These are phyloP conservation scores for Sugiyamaella pinicola DNA, from an alignment of 1,139 yeast genomes.

Conservation along the genomic window DNA sequence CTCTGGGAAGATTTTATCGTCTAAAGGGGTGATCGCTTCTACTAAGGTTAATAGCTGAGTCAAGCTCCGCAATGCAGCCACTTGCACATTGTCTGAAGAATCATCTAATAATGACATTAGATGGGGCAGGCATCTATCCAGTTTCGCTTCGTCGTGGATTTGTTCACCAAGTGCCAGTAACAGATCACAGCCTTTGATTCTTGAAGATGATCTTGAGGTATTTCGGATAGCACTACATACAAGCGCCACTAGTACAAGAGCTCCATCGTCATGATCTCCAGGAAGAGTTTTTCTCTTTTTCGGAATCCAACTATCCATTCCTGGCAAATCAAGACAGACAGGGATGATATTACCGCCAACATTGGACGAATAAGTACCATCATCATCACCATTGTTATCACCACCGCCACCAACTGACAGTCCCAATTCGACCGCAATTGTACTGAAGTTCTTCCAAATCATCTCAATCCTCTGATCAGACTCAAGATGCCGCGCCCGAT, in stretches of 20 bases:
- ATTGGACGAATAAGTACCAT: conserved; percentile 8
- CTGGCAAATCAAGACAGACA: conserved; percentile 55
- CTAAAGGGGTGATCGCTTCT: conserved; percentile 70
- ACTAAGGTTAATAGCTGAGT: conserved; percentile 64
- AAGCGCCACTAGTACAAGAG: conserved; percentile 64
- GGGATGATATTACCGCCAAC: conserved; percentile 36
- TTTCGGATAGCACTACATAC: conserved; percentile 68
- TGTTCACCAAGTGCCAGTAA: conserved; percentile 76
- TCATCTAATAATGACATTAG: conserved; percentile 61
- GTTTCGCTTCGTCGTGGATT: conserved; percentile 76
- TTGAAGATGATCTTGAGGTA: conserved; percentile 60
- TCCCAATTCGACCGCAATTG: conserved; percentile 52
- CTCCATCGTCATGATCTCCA: conserved; percentile 47
- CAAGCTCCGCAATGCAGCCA: conserved; percentile 42
- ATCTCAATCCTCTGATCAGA: conserved; percentile 64
- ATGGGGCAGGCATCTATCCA: conserved; percentile 85
- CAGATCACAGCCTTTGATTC: conserved; percentile 74
- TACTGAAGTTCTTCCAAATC: conserved; percentile 59
- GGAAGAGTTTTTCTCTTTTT: conserved; percentile 33
- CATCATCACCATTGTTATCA: conserved; percentile 18
- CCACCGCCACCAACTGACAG: conserved; percentile 34
- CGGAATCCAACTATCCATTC: conserved; percentile 41
- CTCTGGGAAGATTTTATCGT: conserved; percentile 75
- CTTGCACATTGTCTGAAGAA: conserved; percentile 59
- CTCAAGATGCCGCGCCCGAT: conserved; percentile 41